These are phyloP conservation scores for Coemansia sp. DNA, from an alignment of 192 early-diverging fungal genomes.

Conservation along the genomic window DNA sequence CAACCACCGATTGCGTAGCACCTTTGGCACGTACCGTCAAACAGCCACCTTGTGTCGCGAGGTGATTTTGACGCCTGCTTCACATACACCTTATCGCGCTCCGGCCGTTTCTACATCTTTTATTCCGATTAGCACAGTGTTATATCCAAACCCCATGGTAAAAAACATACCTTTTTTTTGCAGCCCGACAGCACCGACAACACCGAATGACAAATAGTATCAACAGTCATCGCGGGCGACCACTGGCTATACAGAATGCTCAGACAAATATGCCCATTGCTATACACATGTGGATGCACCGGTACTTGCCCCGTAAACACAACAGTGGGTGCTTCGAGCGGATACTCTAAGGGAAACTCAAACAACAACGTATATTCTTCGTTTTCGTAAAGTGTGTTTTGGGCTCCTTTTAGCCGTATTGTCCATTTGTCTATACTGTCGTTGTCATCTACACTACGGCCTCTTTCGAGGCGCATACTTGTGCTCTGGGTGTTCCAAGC, in stretches of 20 bases:
- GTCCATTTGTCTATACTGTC: conserved; percentile 63
- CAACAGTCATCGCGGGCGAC: conserved; percentile 90
- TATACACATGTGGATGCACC: conserved; percentile 78
- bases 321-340: conserved; percentile 73
- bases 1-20: neutral
- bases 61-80: conserved; percentile 45
- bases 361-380: conserved; percentile 62
- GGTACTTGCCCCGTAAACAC: conserved; percentile 63
- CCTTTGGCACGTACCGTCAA: conserved; percentile 31
- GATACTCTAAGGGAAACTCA: conserved; percentile 72
- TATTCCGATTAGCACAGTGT: neutral
- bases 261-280: conserved; percentile 97
- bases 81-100: conserved; percentile 32
- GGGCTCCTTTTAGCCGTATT: conserved; percentile 61
- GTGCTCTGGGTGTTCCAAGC: too few relatives aligned
- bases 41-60: conserved; percentile 48
- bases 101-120: conserved; percentile 26
- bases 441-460: too few relatives aligned
- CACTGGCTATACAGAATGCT: conserved; percentile 94
- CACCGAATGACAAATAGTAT: conserved; percentile 84
- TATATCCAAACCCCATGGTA: neutral
- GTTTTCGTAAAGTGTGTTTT: conserved; percentile 63
- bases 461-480: too few relatives aligned
- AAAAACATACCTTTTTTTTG: conserved; percentile 61
- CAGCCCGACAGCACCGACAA: conserved; percentile 91